Evolutionary conservation across 805 yeast species (phyloP).

Genomic region (Hagleromyces aurorensis): DNA sequence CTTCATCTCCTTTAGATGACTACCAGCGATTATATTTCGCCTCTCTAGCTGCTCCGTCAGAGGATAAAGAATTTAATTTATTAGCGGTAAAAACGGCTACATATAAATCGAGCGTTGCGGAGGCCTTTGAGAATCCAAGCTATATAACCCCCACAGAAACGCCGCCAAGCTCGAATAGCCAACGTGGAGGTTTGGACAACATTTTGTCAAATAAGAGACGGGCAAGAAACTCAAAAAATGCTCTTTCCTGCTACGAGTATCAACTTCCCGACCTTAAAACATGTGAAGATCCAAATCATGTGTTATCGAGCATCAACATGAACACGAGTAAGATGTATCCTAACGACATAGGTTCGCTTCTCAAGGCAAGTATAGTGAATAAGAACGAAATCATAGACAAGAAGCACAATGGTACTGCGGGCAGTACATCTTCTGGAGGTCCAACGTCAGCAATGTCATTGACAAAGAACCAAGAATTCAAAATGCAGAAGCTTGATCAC

Average conservation of each 20-base stretch:
- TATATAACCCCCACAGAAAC: constrained; percentile 2
- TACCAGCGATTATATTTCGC: constrained; percentile 27
- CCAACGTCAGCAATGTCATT: constrained; percentile 12
- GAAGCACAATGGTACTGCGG: constrained; percentile 2
- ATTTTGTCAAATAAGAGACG: too few relatives aligned
- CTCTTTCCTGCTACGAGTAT: constrained; percentile 25
- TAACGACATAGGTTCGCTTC: background rate
- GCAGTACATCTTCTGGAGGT: constrained; percentile 2
- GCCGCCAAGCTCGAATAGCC: too few relatives aligned
- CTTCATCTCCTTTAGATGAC: constrained; percentile 25
- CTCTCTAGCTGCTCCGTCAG: constrained; percentile 6
- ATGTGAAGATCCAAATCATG: background rate
- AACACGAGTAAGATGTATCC: background rate
- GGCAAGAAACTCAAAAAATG: constrained; percentile 8
- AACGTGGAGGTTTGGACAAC: too few relatives aligned
- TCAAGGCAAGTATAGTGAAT: background rate
- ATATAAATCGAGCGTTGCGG: constrained; percentile 22
- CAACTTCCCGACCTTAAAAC: constrained; percentile 21
- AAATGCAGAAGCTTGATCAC: constrained; percentile 22
- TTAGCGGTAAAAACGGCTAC: constrained; percentile 10
- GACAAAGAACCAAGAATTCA: constrained; percentile 29
- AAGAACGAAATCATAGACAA: too few relatives aligned
- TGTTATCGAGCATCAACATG: too few relatives aligned
- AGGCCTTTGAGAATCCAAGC: constrained; percentile 9
- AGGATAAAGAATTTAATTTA: constrained; percentile 5